Evolutionary conservation across 2,329 filamentous ascomycete species (phyloP).

Genomic region (Colletotrichum euphorbiae): DNA sequence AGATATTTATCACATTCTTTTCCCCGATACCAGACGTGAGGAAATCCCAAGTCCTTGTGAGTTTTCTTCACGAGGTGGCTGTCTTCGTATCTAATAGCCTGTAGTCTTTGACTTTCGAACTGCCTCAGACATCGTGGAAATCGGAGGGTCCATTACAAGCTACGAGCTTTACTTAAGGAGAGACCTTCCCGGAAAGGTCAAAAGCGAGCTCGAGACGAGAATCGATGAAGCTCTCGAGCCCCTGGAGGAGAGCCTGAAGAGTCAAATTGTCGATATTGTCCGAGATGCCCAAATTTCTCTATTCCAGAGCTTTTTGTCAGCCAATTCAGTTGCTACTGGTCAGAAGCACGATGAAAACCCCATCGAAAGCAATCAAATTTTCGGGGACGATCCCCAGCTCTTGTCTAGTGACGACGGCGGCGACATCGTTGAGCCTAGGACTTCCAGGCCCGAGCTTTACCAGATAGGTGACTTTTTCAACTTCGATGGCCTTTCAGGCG

Average conservation of each 20-base stretch:
- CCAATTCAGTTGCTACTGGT: background rate
- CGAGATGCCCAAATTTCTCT: conserved; percentile 2
- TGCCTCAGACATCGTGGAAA: background rate
- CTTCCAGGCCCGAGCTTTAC: too few relatives aligned
- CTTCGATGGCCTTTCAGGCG: too few relatives aligned
- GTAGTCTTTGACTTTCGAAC: background rate
- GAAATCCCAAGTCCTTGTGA: conserved; percentile 1
- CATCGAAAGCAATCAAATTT: too few relatives aligned
- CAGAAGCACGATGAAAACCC: too few relatives aligned
- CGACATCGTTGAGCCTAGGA: too few relatives aligned
- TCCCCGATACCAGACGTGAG: background rate
- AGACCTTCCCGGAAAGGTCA: background rate
- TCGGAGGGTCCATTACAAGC: background rate
- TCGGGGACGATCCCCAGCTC: too few relatives aligned
- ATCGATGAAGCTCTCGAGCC: background rate
- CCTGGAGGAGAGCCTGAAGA: background rate
- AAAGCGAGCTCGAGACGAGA: background rate
- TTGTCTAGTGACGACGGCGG: too few relatives aligned
- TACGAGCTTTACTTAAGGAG: background rate
- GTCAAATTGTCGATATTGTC: conserved; percentile 1
- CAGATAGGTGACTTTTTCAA: too few relatives aligned
- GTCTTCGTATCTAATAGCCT: background rate
- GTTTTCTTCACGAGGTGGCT: background rate
- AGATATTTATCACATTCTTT: conserved; percentile 2
- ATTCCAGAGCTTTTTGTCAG: background rate